Evolutionary conservation across 495 filamentous ascomycete genomes (phyloP).

Genomic region (Hyaloscypha hepaticicola): DNA sequence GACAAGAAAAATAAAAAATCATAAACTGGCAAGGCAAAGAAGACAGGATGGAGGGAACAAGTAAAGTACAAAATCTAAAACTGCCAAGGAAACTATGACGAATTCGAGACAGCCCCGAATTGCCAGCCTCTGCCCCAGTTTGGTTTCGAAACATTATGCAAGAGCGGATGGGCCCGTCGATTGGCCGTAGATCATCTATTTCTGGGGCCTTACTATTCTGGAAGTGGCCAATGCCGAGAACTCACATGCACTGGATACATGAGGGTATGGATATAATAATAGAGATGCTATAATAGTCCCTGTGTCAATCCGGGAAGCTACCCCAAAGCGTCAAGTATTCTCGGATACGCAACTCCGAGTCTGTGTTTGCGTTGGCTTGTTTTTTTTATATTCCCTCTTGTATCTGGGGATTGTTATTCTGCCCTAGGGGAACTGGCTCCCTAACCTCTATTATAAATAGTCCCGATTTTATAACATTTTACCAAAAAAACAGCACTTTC

Average conservation of each 20-base stretch:
- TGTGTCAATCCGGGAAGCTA: too few relatives aligned
- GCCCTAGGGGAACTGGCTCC: too few relatives aligned
- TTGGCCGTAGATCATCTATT: conserved; percentile 2
- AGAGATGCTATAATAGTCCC: too few relatives aligned
- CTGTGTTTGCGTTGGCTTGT: too few relatives aligned
- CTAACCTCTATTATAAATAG: too few relatives aligned
- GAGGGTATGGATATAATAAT: too few relatives aligned
- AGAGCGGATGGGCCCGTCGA: neutral
- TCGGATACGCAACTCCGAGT: too few relatives aligned
- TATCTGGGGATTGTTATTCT: too few relatives aligned
- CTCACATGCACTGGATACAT: neutral
- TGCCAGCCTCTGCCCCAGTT: neutral
- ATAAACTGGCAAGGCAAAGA: neutral
- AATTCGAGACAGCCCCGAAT: conserved; percentile 9
- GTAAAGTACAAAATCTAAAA: conserved; percentile 6
- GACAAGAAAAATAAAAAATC: conserved; percentile 6
- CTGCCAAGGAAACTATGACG: conserved; percentile 18
- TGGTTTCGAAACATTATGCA: conserved; percentile 27
- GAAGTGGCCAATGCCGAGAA: neutral
- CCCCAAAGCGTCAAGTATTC: too few relatives aligned
- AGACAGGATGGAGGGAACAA: neutral
- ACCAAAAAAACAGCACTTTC: too few relatives aligned
- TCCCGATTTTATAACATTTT: too few relatives aligned
- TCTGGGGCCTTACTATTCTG: neutral
- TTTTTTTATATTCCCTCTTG: too few relatives aligned